These are phyloP conservation scores for Schrenkiella parvula DNA, from an alignment of 345 rosid genomes.

Conservation along the genomic window DNA sequence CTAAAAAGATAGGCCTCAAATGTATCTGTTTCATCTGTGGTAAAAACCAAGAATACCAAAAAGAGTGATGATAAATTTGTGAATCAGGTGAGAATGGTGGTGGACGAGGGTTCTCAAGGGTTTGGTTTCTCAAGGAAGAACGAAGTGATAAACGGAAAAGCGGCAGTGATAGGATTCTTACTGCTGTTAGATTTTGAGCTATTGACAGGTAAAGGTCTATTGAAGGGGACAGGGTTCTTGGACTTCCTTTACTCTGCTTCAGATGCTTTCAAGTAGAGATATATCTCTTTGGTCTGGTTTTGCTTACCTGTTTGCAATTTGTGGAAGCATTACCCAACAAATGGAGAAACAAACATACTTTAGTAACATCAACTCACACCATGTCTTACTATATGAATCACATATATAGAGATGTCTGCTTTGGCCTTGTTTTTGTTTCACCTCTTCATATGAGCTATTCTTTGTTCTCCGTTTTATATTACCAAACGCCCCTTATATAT, in stretches of 20 bases:
- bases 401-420: constrained; percentile 13
- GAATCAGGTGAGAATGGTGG: constrained; percentile 83
- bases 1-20: not conserved
- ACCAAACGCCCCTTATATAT: not conserved
- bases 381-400: constrained; percentile 10
- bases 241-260: constrained; percentile 72
- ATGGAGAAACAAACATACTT: constrained; percentile 6
- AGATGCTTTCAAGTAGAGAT: constrained; percentile 57
- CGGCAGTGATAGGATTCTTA: constrained; percentile 86
- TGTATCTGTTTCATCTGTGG: not conserved
- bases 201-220: constrained; percentile 88
- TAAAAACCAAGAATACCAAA: not conserved
- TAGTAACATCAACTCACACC: not conserved
- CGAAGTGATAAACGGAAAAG: constrained; percentile 87
- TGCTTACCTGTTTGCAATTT: constrained; percentile 3
- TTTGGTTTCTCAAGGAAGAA: constrained; percentile 79
- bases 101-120: constrained; percentile 64
- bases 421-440: constrained; percentile 5
- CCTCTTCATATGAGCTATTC: constrained; percentile 1
- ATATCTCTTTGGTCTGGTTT: constrained; percentile 12
- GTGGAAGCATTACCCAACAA: not conserved
- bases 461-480: not conserved
- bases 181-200: constrained; percentile 84
- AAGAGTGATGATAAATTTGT: constrained; percentile 3
- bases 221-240: constrained; percentile 90